phyloP scores from a whole-genome alignment of 345 rosid genomes.

The Populus pruinosa region DNA sequence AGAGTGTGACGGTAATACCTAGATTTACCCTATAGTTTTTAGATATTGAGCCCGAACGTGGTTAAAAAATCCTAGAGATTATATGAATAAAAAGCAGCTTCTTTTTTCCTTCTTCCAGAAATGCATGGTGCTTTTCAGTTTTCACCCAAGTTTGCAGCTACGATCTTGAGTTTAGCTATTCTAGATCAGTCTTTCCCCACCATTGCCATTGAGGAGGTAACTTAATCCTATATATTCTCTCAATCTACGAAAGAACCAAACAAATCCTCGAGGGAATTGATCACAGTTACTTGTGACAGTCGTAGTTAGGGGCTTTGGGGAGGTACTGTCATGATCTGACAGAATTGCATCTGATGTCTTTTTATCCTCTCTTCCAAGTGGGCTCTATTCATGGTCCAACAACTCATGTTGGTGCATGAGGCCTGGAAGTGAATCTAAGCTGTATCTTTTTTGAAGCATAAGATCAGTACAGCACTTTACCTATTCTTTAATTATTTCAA shows the following conservation, averaged over 20 bases:
- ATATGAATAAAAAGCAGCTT: too few species aligned
- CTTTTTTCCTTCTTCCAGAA: too few species aligned
- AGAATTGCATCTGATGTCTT: conserved; percentile 4
- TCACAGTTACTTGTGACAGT: background rate
- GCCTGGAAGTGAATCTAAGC: conserved; percentile 35
- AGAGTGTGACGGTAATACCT: too few species aligned
- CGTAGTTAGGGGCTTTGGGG: background rate
- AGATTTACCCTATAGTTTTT: too few species aligned
- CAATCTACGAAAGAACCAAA: background rate
- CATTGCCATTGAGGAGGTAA: too few species aligned
- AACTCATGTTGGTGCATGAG: conserved; percentile 42
- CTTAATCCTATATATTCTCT: background rate
- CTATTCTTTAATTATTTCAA: background rate
- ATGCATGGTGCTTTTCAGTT: too few species aligned
- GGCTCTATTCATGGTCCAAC: conserved; percentile 27
- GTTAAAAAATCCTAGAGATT: too few species aligned
- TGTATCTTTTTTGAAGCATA: conserved; percentile 19
- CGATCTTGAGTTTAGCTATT: background rate
- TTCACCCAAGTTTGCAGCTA: too few species aligned
- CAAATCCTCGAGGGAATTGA: background rate
- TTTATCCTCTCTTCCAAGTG: conserved; percentile 11
- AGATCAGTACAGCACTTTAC: conserved; percentile 23
- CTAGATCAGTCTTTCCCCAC: background rate
- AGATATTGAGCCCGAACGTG: too few species aligned
- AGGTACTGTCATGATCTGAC: conserved; percentile 14